Percentiles rank a stretch among this genome's conserved stretches.
phyloP scores from a whole-genome alignment of 2,329 filamentous ascomycete species.

The Colletotrichum sp. region DNA sequence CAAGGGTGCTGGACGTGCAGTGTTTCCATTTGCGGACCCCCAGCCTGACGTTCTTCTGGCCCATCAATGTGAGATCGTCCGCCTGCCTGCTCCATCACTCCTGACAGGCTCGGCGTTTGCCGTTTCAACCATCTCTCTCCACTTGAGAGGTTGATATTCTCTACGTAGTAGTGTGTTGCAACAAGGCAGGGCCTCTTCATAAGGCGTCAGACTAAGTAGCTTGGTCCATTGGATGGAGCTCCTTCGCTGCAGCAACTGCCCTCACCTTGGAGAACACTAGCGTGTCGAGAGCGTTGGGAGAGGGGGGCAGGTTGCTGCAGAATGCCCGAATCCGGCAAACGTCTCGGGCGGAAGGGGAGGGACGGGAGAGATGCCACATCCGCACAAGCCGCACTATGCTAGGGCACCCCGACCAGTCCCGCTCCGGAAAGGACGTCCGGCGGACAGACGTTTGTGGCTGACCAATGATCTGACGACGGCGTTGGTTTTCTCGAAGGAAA shows the following conservation, averaged over 20 bases:
- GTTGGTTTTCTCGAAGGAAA: background rate
- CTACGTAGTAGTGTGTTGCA: background rate
- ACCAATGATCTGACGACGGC: background rate
- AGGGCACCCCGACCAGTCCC: background rate
- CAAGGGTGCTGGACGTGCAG: background rate
- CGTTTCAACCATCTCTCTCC: background rate
- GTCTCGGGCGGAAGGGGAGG: background rate
- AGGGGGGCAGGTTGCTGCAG: background rate
- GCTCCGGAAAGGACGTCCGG: background rate
- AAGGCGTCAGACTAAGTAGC: background rate
- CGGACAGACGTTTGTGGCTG: background rate
- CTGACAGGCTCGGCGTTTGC: background rate
- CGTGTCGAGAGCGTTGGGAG: background rate
- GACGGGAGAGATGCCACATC: conserved; percentile 7
- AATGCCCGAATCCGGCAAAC: background rate
- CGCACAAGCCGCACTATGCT: background rate
- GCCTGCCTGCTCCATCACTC: background rate
- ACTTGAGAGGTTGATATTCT: background rate
- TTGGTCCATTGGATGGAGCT: background rate
- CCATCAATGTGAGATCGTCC: background rate
- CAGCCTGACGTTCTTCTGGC: background rate
- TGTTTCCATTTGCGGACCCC: background rate
- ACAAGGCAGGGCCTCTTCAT: background rate
- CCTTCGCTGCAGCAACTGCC: background rate
- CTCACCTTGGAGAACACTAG: background rate